Conservation (phyloP, 768 basidiomycete species). For the Xanthoconium purpureum region DNA sequence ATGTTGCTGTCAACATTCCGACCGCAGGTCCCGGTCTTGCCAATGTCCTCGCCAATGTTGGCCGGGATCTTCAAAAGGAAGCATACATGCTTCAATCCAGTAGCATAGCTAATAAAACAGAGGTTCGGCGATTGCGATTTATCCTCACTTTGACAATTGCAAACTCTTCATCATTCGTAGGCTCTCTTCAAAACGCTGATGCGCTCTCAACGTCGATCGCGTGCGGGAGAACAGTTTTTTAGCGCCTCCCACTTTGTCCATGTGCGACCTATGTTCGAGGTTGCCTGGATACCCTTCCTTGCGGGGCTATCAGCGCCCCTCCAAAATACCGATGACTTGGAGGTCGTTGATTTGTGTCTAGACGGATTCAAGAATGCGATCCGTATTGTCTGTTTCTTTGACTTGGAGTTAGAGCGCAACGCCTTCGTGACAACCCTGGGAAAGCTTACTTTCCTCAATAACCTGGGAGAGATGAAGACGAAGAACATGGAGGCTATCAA, state of each 20-base stretch:
- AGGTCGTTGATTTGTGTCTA: constrained; percentile 85
- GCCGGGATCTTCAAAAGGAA: constrained; percentile 92
- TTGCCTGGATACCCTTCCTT: constrained; percentile 97
- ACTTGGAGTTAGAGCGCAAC: constrained; percentile 95
- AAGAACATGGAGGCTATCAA: constrained; percentile 99
- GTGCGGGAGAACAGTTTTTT: constrained; percentile 84
- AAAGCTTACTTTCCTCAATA: constrained; percentile 97
- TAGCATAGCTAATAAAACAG: constrained; percentile 95
- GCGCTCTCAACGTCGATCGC: constrained; percentile 84
- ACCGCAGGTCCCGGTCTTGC: constrained; percentile 69
- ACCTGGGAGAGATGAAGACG: constrained; percentile 96
- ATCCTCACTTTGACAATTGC: too few species aligned
- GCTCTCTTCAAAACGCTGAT: constrained; percentile 91
- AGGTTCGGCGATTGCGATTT: constrained; percentile 46
- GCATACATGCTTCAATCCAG: constrained; percentile 94
- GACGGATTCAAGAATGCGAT: constrained; percentile 98
- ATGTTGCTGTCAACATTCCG: constrained; percentile 44
- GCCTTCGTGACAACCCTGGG: constrained; percentile 95
- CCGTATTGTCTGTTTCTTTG: constrained; percentile 94
- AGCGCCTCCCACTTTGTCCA: constrained; percentile 96
- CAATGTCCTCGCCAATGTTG: constrained; percentile 81
- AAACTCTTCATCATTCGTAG: constrained; percentile 34
- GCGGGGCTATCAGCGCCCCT: constrained; percentile 92
- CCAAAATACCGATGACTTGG: constrained; percentile 93
- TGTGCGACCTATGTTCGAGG: constrained; percentile 98